Conservation (phyloP, 1,284 basidiomycete genomes). For the Ceratobasidium sp. region DNA sequence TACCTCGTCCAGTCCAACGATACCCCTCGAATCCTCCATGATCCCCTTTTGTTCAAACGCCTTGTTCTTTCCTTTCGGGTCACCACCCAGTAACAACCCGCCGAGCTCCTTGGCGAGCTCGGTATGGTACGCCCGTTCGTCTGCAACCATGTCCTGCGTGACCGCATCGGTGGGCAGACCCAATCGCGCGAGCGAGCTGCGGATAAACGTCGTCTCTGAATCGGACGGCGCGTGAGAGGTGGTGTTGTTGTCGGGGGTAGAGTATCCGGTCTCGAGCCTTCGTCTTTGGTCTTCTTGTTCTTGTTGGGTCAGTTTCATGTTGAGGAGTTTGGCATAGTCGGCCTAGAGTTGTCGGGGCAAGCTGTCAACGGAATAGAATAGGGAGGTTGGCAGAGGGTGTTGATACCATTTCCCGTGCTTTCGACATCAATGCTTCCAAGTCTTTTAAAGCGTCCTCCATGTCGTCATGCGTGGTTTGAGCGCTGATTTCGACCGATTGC, state of each 20-base stretch:
- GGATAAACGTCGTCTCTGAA: slow-evolving; percentile 85
- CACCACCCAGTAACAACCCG: slow-evolving; percentile 66
- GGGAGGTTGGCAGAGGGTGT: background rate
- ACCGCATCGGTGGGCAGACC: slow-evolving; percentile 87
- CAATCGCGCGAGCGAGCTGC: slow-evolving; percentile 87
- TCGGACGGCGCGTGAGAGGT: slow-evolving; percentile 55
- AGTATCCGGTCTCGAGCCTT: slow-evolving; percentile 45
- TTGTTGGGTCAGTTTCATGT: slow-evolving; percentile 77
- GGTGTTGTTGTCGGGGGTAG: slow-evolving; percentile 21
- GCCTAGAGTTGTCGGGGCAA: slow-evolving; percentile 47
- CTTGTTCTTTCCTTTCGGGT: slow-evolving; percentile 51
- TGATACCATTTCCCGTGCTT: slow-evolving; percentile 90
- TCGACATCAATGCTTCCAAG: slow-evolving; percentile 90
- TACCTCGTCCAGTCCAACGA: slow-evolving; percentile 91
- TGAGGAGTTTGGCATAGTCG: slow-evolving; percentile 86
- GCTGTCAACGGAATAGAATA: background rate
- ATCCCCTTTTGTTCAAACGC: slow-evolving; percentile 60
- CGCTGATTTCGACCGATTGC: slow-evolving; percentile 74
- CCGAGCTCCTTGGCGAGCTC: slow-evolving; percentile 88
- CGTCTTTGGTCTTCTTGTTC: slow-evolving; percentile 53
- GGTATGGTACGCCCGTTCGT: slow-evolving; percentile 83
- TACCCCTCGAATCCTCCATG: slow-evolving; percentile 72
- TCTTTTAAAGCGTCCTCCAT: slow-evolving; percentile 87
- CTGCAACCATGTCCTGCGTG: slow-evolving; percentile 89
- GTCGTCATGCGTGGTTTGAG: slow-evolving; percentile 69